Evolutionary conservation across 129 eudicot genomes (phyloP).

Genomic region (Arctium minus): DNA sequence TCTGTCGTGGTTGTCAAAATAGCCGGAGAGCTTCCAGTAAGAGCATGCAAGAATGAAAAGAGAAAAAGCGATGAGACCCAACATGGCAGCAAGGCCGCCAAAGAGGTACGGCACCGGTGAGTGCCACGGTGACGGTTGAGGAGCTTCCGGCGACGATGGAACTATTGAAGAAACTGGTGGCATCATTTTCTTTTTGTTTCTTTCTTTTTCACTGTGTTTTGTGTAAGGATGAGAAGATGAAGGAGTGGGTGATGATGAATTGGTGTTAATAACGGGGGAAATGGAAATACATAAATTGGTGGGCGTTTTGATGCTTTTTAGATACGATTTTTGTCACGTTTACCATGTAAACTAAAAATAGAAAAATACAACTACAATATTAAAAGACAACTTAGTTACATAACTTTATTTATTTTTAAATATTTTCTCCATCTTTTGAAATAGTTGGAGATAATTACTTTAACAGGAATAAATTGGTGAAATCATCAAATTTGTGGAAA

Average conservation of each 20-base stretch:
- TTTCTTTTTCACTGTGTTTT: background rate
- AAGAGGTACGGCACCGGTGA: slow-evolving; percentile 78
- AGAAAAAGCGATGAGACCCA: slow-evolving; percentile 72
- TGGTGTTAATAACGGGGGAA: background rate
- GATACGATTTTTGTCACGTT: background rate
- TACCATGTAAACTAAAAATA: background rate
- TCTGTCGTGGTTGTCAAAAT: slow-evolving; percentile 20
- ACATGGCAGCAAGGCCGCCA: slow-evolving; percentile 85
- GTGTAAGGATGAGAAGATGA: background rate
- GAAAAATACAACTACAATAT: too few species aligned
- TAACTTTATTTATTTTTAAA: too few species aligned
- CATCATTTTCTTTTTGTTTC: background rate
- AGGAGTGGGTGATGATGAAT: background rate
- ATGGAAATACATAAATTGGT: background rate
- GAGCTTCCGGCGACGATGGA: slow-evolving; percentile 23
- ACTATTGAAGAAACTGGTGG: slow-evolving; percentile 15
- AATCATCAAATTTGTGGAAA: too few species aligned
- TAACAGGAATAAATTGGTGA: too few species aligned
- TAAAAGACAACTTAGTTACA: too few species aligned
- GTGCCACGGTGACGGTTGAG: slow-evolving; percentile 63
- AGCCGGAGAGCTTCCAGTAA: slow-evolving; percentile 73
- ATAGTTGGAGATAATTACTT: too few species aligned
- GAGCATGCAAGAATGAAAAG: slow-evolving; percentile 73
- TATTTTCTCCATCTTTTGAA: too few species aligned
- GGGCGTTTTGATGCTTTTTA: background rate